These are phyloP conservation scores for Reticulascus tulasneorum DNA, from an alignment of 2,329 filamentous ascomycete genomes.

Conservation along the genomic window DNA sequence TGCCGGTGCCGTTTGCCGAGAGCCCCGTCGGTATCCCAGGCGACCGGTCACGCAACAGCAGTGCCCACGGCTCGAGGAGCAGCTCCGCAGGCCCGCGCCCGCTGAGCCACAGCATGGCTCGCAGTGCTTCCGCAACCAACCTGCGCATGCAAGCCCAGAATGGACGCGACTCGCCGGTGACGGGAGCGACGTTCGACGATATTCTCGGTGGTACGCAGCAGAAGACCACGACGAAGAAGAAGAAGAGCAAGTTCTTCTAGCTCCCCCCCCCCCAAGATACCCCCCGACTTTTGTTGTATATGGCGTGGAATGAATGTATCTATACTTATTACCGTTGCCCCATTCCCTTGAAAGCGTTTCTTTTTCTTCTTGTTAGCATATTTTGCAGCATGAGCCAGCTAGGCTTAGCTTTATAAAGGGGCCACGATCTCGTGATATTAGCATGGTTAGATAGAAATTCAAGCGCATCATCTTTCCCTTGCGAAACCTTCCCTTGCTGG, in stretches of 20 bases:
- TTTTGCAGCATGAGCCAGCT: too few species aligned
- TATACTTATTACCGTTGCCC: too few species aligned
- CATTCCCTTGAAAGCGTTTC: too few species aligned
- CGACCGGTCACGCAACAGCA: constrained; percentile 15
- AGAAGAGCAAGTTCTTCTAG: constrained; percentile 39
- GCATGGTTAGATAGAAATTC: too few species aligned
- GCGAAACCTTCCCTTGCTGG: too few species aligned
- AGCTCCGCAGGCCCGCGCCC: constrained; percentile 15
- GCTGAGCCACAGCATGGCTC: constrained; percentile 12
- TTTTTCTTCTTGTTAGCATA: too few species aligned
- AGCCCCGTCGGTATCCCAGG: constrained; percentile 9
- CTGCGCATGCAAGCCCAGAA: constrained; percentile 19
- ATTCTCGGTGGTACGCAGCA: constrained; percentile 35
- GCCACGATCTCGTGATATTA: too few species aligned
- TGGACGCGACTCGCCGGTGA: constrained; percentile 17
- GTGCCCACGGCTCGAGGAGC: constrained; percentile 25
- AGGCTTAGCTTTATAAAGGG: too few species aligned
- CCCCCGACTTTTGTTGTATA: too few species aligned
- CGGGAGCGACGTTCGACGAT: constrained; percentile 44
- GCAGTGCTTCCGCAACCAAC: constrained; percentile 32
- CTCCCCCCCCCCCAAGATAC: too few species aligned
- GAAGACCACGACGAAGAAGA: constrained; percentile 29
- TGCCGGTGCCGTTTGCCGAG: constrained; percentile 25
- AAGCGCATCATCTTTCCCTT: too few species aligned
- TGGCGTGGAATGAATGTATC: too few species aligned